These are phyloP conservation scores for Thermothielavioides terrestris DNA, from an alignment of 495 filamentous ascomycete genomes.

Conservation along the genomic window DNA sequence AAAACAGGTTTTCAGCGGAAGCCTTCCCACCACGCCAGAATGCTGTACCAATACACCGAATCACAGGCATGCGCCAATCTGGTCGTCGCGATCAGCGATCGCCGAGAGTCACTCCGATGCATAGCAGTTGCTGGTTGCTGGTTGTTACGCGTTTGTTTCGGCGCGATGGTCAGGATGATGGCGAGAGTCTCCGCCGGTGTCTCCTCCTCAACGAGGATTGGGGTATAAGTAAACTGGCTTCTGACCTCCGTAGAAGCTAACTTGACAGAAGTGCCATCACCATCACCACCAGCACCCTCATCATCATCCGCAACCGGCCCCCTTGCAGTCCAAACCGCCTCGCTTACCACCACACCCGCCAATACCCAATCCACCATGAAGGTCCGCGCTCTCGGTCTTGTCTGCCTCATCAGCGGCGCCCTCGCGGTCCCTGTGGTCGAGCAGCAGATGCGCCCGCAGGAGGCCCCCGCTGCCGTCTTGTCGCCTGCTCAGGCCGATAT, in stretches of 20 bases:
- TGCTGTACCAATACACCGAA: no score
- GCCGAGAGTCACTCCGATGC: slow-evolving; percentile 9
- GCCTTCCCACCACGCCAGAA: no score
- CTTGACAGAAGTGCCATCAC: not conserved
- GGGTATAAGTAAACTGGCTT: slow-evolving; percentile 5
- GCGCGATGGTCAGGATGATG: not conserved
- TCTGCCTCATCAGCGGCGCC: slow-evolving; percentile 11
- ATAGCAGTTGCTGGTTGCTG: not conserved
- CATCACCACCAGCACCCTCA: not conserved
- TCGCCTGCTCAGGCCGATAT: not conserved
- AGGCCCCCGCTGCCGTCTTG: not conserved
- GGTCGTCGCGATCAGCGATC: not conserved
- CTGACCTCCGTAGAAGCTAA: not conserved
- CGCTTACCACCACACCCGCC: not conserved
- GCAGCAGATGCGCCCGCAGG: slow-evolving; percentile 2
- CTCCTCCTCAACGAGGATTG: not conserved
- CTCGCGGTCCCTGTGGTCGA: slow-evolving; percentile 10
- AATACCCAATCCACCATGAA: slow-evolving; percentile 16
- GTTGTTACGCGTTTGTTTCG: no score
- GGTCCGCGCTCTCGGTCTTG: slow-evolving; percentile 6
- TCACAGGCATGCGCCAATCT: slow-evolving; percentile 5
- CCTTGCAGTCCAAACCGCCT: not conserved
- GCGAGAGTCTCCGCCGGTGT: not conserved
- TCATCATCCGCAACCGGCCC: no score
- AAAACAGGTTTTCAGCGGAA: not conserved